Conservation (phyloP, 2,329 filamentous ascomycete genomes). For the Fusarium sp. region DNA sequence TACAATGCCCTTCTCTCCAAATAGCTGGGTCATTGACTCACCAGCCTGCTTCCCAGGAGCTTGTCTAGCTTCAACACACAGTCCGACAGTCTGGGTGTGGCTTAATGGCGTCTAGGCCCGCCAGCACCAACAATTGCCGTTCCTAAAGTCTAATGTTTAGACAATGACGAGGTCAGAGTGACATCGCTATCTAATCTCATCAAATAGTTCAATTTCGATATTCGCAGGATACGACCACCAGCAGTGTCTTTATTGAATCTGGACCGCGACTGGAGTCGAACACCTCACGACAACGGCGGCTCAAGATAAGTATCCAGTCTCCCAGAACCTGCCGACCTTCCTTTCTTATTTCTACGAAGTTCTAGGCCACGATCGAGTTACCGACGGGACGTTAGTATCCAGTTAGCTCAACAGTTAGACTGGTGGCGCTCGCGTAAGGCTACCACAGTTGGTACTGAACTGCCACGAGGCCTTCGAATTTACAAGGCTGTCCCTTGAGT, state of each 20-base stretch:
- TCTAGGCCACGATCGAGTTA: slow-evolving; percentile 43
- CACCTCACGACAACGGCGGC: slow-evolving; percentile 16
- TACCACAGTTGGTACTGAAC: slow-evolving; percentile 22
- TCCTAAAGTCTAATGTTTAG: slow-evolving; percentile 7
- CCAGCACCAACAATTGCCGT: slow-evolving; percentile 33
- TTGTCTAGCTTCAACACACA: slow-evolving; percentile 24
- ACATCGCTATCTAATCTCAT: slow-evolving; percentile 4
- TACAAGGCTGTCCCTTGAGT: slow-evolving; percentile 46
- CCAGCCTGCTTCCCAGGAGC: slow-evolving; percentile 8
- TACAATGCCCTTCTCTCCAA: slow-evolving; percentile 12
- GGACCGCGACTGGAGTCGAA: slow-evolving; percentile 5
- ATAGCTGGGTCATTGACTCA: slow-evolving; percentile 21
- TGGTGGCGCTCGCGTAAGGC: slow-evolving; percentile 43
- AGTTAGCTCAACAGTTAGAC: slow-evolving; percentile 29
- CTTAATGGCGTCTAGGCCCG: slow-evolving; percentile 28
- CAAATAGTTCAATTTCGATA: slow-evolving; percentile 17
- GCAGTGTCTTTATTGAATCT: slow-evolving; percentile 15
- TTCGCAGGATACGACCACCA: slow-evolving; percentile 6
- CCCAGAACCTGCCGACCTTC: slow-evolving; percentile 9
- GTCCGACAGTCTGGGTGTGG: slow-evolving; percentile 37
- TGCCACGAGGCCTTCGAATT: slow-evolving; percentile 8
- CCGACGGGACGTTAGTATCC: slow-evolving; percentile 19
- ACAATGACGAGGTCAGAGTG: slow-evolving; percentile 24
- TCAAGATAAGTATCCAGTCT: background rate
- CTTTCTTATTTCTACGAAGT: slow-evolving; percentile 22